These are phyloP conservation scores for Ramalina intermedia DNA, from an alignment of 495 filamentous ascomycete genomes.

Conservation along the genomic window DNA sequence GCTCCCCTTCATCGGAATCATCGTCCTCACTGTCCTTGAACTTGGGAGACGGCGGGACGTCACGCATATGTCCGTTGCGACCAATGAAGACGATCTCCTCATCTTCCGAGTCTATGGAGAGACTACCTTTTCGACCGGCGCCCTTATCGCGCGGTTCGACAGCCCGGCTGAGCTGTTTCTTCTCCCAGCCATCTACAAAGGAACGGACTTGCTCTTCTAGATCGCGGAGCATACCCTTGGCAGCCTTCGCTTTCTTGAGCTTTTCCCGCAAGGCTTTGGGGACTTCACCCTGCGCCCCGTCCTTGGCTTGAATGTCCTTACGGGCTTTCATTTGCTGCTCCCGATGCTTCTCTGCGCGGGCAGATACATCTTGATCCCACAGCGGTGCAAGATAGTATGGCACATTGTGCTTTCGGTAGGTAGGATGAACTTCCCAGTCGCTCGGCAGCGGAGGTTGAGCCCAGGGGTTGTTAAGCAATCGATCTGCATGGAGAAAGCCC, in stretches of 20 bases:
- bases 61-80: slow-evolving; percentile 57
- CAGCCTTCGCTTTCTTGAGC: slow-evolving; percentile 55
- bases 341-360: slow-evolving; percentile 26
- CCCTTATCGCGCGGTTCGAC: background rate
- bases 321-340: slow-evolving; percentile 20
- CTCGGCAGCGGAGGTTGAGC: slow-evolving; percentile 61
- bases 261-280: slow-evolving; percentile 41
- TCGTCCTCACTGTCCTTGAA: slow-evolving; percentile 12
- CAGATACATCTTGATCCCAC: slow-evolving; percentile 60
- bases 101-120: slow-evolving; percentile 39
- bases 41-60: slow-evolving; percentile 31
- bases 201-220: slow-evolving; percentile 48
- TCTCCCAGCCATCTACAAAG: slow-evolving; percentile 48
- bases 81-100: slow-evolving; percentile 93
- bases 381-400: slow-evolving; percentile 82
- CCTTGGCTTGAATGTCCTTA: slow-evolving; percentile 24
- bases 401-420: slow-evolving; percentile 57
- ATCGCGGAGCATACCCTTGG: slow-evolving; percentile 48
- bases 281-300: slow-evolving; percentile 27
- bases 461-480: slow-evolving; percentile 73
- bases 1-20: slow-evolving; percentile 7
- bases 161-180: slow-evolving; percentile 19
- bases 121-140: background rate
- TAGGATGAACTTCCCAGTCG: slow-evolving; percentile 71
- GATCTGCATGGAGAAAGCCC: slow-evolving; percentile 41